Conservation (phyloP, 139 green algal genomes). For the Nannochloris sp. region DNA sequence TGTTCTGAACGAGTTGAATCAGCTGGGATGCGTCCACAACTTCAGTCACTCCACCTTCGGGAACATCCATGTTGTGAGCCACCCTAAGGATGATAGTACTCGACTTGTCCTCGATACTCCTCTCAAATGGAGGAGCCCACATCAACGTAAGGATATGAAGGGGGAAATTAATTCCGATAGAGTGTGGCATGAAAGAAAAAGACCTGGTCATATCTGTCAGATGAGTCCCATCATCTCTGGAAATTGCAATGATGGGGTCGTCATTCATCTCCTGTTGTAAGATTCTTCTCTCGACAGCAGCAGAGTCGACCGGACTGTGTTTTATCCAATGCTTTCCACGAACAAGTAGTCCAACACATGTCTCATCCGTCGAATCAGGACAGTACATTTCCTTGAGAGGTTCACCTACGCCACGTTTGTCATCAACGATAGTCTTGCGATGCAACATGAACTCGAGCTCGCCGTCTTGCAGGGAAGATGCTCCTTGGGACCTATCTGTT, state of each 20-base stretch:
- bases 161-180: too few species aligned
- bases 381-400: constrained; percentile 64
- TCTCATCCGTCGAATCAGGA: background rate
- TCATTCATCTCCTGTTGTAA: background rate
- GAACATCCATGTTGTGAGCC: too few species aligned
- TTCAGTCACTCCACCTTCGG: too few species aligned
- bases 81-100: too few species aligned
- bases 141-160: too few species aligned
- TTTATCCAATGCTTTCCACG: background rate
- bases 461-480: constrained; percentile 32
- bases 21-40: too few species aligned
- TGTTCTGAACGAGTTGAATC: too few species aligned
- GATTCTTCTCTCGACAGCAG: background rate
- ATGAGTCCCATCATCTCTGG: background rate
- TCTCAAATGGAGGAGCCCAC: too few species aligned
- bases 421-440: constrained; percentile 34
- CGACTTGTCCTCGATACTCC: too few species aligned
- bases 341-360: background rate
- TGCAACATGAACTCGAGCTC: constrained; percentile 59
- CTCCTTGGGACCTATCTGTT: constrained; percentile 57
- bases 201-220: background rate
- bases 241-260: background rate
- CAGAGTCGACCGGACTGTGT: background rate
- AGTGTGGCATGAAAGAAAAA: background rate
- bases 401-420: constrained; percentile 60